Evolutionary conservation across 176 grass and related monocot genomes (phyloP), one percentile per base, ranked within the genome.

Genomic region (Aegilops tauschii): DNA sequence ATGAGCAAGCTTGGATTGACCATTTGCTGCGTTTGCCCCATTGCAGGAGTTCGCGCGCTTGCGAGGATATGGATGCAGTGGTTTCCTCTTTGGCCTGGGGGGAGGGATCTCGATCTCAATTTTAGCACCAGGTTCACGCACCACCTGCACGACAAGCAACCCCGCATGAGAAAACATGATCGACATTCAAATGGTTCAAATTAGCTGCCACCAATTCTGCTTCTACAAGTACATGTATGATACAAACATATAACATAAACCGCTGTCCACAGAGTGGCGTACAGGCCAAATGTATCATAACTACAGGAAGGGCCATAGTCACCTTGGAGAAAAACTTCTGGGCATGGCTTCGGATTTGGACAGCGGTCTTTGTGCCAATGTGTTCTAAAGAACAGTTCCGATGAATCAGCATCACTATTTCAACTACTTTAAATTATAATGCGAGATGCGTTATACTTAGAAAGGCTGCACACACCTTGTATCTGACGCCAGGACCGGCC

Each of bases 291-390:
- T 77, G 17, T 5, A 47, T 79, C 62, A 82, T 69, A 62, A 30
- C 21, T 84, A 56, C 71, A 80, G 30, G 65, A 88, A 74, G 10
- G 37, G 44, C 77, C 9, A 70, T 76, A 69, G 82, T 86, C 79
- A 98, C 96, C 96, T 96, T 98, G 21, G 93, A 94, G 90, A 98
- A 98, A 86, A 98, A 96, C 82, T 98, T 98, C 88, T 98, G 96
- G 65, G 96, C 96, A 87, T 98, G 96, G 80, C 96, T 98, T 78
- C 96, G 92, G 62, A 98, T 98, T 88, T 98, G 96, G 69, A 98
- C 89, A 25, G 96, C 91, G 31, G 96, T 94, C 78, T 96, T 98
- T 81, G 96, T 93, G 66, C 93, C 96, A 71, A 98, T 94, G 86
- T 98, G 93, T 81, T 98, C 96, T 98, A 89, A 82, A 90, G n/a